Evolutionary conservation across 2,329 filamentous ascomycete genomes (phyloP).

Genomic region (Paramyrothecium roridum): DNA sequence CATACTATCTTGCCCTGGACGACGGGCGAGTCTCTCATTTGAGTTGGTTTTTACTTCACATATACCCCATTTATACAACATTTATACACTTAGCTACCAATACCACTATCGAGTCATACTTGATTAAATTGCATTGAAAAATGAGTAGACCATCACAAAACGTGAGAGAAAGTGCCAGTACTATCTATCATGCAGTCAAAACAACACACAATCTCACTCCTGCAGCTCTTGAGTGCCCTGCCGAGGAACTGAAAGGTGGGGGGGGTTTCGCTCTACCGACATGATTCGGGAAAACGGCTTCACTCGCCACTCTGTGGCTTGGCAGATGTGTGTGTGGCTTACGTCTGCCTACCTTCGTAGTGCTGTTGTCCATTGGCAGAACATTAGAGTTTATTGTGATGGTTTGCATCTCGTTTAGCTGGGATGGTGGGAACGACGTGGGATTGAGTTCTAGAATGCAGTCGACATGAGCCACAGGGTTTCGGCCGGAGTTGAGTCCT

Average conservation of each 20-base stretch:
- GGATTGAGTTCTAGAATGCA: not conserved
- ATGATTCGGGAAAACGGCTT: not conserved
- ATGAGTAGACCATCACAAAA: no score
- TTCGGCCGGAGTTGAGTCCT: not conserved
- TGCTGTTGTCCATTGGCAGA: not conserved
- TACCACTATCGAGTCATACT: not conserved
- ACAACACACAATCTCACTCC: no score
- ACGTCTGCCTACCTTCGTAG: not conserved
- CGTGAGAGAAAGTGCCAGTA: no score
- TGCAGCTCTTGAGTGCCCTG: no score
- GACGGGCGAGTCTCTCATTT: slow-evolving; percentile 16
- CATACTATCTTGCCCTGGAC: slow-evolving; percentile 16
- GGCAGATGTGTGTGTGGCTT: not conserved
- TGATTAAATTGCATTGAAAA: not conserved
- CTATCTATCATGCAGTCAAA: no score
- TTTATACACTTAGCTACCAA: not conserved
- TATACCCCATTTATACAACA: not conserved
- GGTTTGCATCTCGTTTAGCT: no score
- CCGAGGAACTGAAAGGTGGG: not conserved
- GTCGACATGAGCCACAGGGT: not conserved
- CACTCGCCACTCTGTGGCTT: not conserved
- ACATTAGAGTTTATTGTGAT: no score
- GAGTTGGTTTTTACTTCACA: not conserved
- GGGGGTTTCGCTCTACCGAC: not conserved
- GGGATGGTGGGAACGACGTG: no score